Percentiles rank a stretch among this genome's conserved stretches.
phyloP scores from a whole-genome alignment of 2,329 filamentous ascomycete species.

The Achaetomium macrosporum region DNA sequence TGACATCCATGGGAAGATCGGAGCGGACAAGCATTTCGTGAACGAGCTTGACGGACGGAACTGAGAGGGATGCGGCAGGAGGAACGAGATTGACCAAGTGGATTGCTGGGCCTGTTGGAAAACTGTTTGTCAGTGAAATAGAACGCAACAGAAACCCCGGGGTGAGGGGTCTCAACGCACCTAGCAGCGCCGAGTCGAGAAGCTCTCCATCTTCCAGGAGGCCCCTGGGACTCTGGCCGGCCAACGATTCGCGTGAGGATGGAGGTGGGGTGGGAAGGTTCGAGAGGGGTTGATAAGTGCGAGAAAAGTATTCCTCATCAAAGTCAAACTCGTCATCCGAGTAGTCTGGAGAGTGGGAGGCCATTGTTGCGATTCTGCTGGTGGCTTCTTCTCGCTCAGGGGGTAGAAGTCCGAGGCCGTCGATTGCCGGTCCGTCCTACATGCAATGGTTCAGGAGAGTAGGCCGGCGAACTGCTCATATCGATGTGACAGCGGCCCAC shows the following conservation, averaged over 20 bases:
- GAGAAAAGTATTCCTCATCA: slow-evolving; percentile 49
- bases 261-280: slow-evolving; percentile 62
- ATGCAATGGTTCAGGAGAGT: slow-evolving; percentile 23
- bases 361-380: slow-evolving; percentile 14
- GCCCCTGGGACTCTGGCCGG: slow-evolving; percentile 38
- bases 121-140: slow-evolving; percentile 28
- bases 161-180: slow-evolving; percentile 27
- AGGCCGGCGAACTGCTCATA: slow-evolving; percentile 26
- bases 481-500: slow-evolving; percentile 15
- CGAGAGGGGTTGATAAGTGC: slow-evolving; percentile 60
- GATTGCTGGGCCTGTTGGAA: slow-evolving; percentile 52
- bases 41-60: slow-evolving; percentile 52
- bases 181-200: slow-evolving; percentile 37
- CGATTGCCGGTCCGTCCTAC: slow-evolving; percentile 24
- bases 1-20: slow-evolving; percentile 52
- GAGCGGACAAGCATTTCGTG: slow-evolving; percentile 56
- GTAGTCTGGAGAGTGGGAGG: slow-evolving; percentile 19
- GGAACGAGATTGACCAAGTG: slow-evolving; percentile 63
- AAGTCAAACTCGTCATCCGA: slow-evolving; percentile 37
- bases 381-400: slow-evolving; percentile 9
- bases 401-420: slow-evolving; percentile 17
- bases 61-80: slow-evolving; percentile 53
- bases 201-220: slow-evolving; percentile 41
- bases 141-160: slow-evolving; percentile 22
- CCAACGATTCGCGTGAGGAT: slow-evolving; percentile 43